Base-by-base conservation (phyloP, 2,329 filamentous ascomycete genomes). In the Monilinia fructicola region DNA sequence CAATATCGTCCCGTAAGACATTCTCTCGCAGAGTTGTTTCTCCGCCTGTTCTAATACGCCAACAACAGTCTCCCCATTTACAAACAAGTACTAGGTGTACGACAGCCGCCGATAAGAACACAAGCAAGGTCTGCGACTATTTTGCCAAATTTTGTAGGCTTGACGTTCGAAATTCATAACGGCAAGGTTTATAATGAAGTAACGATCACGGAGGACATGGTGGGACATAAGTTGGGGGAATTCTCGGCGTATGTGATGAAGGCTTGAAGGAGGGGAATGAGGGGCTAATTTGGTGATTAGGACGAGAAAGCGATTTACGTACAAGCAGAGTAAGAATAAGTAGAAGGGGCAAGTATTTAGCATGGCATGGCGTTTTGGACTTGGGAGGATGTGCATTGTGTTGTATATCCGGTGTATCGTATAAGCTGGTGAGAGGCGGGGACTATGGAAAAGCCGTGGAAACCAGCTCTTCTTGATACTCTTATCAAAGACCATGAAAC, bases 141-240 rank as follows among this genome's bases (percentile, higher is more conserved):
- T 70, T 81, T 91, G 42, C 89, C 89, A 3, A 90, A 87, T 73
- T 91, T 91, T 74, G 87, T 92, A 28, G 88, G 88, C 1, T 75
- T 90, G 69, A 83, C 84, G 73, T 92, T 92, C 75, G 85, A 89
- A 71, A 84, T 92, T 38, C 87, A 92, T 76, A 90, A 91, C 76
- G 89, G 89, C 52, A 91, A 90, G 79, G 83, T 79, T 18, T 91
- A 91, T 74, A 77, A 86, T 61, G 88, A 91, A 74, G 81, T 92
- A 44, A 81, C 82, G 66, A 87, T 92, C 69, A 91, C 89, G 1
- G 89, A 91, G 76, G 87, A 91, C 74, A 92, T 92, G 89, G 89
- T 92, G 14, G 89, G 89, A 66, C 85, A 89, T 75, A 92, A 91
- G 76, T 78, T 92, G 71, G 89, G 89, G 72, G 89, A 91, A 78